Conservation (phyloP, 2,329 filamentous ascomycete species). For the Trichoderma endophyticum region DNA sequence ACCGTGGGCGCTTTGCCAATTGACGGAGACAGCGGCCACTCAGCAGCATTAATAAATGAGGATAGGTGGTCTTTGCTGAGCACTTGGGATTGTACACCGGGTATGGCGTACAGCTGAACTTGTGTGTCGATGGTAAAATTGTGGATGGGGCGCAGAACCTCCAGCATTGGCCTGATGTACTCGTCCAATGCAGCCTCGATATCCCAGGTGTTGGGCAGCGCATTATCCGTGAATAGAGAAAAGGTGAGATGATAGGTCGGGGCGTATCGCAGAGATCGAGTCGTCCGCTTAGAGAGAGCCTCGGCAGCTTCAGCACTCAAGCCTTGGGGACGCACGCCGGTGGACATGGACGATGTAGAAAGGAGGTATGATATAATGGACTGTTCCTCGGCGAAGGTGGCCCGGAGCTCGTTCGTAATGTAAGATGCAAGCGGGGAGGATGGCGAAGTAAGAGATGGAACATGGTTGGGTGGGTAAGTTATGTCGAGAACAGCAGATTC, state of each 20-base stretch:
- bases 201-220: conserved; percentile 82
- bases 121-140: conserved; percentile 97
- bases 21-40: conserved; percentile 93
- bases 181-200: conserved; percentile 77
- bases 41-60: conserved; percentile 94
- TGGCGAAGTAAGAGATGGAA: conserved; percentile 63
- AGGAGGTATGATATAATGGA: conserved; percentile 76
- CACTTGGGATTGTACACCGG: conserved; percentile 59
- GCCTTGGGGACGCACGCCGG: conserved; percentile 44
- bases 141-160: conserved; percentile 77
- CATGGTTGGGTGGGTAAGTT: conserved; percentile 67
- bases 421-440: conserved; percentile 73
- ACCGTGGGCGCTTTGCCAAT: conserved; percentile 91
- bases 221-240: conserved; percentile 82
- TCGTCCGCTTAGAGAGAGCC: conserved; percentile 66
- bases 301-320: conserved; percentile 52
- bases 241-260: conserved; percentile 95
- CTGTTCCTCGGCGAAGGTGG: conserved; percentile 83
- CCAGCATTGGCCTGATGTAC: conserved; percentile 78
- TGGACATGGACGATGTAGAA: conserved; percentile 54
- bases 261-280: conserved; percentile 83
- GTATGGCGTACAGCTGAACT: conserved; percentile 85
- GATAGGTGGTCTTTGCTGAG: conserved; percentile 83
- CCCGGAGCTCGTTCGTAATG: conserved; percentile 73
- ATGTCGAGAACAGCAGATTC: conserved; percentile 72